These are phyloP conservation scores for Coriaria nepalensis DNA, from an alignment of 306 rosid genomes.

Conservation along the genomic window DNA sequence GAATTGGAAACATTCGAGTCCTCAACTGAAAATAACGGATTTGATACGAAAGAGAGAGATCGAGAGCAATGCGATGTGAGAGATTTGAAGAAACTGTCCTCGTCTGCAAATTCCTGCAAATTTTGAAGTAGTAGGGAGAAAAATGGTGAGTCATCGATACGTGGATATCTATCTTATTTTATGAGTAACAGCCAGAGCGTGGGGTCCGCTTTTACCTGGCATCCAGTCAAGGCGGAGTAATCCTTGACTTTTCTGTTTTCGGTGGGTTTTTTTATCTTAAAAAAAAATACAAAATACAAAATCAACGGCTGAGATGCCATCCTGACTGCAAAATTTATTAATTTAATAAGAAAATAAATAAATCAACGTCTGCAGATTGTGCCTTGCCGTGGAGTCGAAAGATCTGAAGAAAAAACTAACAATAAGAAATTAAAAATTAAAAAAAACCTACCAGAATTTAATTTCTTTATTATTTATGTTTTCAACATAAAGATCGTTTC, in stretches of 20 bases:
- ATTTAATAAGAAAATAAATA: too few relatives aligned
- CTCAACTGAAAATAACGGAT: background rate
- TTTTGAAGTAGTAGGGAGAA: too few relatives aligned
- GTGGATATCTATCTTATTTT: conserved; percentile 11
- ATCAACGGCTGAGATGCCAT: background rate
- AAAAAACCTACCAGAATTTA: too few relatives aligned
- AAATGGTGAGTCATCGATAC: conserved; percentile 11
- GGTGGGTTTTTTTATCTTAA: background rate
- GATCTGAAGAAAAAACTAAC: too few relatives aligned
- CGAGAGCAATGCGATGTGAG: background rate
- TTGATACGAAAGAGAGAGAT: background rate
- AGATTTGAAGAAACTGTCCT: background rate
- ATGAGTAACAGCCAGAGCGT: background rate
- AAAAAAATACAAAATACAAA: too few relatives aligned
- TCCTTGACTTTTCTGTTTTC: too few relatives aligned
- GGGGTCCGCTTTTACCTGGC: conserved; percentile 11
- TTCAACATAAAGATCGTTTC: too few relatives aligned
- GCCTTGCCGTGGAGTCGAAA: too few relatives aligned
- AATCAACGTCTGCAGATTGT: too few relatives aligned
- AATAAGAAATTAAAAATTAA: too few relatives aligned
- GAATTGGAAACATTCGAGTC: conserved; percentile 8
- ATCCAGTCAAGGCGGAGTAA: conserved; percentile 24
- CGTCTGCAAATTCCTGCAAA: conserved; percentile 22
- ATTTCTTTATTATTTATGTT: too few relatives aligned
- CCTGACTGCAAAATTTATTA: too few relatives aligned